phyloP scores from a whole-genome alignment of 2,329 filamentous ascomycete genomes.

The Bipolaris cookei region DNA sequence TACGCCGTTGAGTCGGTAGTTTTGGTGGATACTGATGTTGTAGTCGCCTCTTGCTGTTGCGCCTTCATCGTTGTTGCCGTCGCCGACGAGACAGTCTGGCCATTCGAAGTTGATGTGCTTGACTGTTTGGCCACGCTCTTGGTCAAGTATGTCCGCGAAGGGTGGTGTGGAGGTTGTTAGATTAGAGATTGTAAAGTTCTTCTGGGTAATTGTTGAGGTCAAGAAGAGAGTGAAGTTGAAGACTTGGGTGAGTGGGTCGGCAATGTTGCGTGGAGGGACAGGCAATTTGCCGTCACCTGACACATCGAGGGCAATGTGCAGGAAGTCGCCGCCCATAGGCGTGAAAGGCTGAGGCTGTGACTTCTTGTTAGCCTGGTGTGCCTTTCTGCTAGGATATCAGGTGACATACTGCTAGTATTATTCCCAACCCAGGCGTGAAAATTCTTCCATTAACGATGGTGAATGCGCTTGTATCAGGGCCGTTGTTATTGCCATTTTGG shows the following conservation, averaged over 20 bases:
- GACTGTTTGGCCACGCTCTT: slow-evolving; percentile 71
- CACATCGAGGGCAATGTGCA: slow-evolving; percentile 72
- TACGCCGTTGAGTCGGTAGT: slow-evolving; percentile 68
- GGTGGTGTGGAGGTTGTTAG: slow-evolving; percentile 61
- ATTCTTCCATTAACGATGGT: slow-evolving; percentile 69
- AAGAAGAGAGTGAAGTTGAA: slow-evolving; percentile 72
- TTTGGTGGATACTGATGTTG: slow-evolving; percentile 76
- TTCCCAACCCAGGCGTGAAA: slow-evolving; percentile 71
- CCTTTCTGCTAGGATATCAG: neutral
- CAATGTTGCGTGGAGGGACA: slow-evolving; percentile 60
- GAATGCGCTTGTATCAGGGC: slow-evolving; percentile 52
- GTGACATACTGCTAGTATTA: slow-evolving; percentile 63
- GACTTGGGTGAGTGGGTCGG: slow-evolving; percentile 63
- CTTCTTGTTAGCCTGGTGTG: slow-evolving; percentile 13
- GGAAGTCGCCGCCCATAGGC: slow-evolving; percentile 51
- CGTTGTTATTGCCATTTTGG: slow-evolving; percentile 30
- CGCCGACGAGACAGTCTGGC: slow-evolving; percentile 71
- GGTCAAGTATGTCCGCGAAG: slow-evolving; percentile 66
- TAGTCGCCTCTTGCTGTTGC: slow-evolving; percentile 65
- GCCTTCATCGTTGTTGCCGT: slow-evolving; percentile 55
- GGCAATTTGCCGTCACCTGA: slow-evolving; percentile 68
- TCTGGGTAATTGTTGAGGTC: slow-evolving; percentile 66
- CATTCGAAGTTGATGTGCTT: slow-evolving; percentile 77
- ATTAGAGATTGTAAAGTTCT: slow-evolving; percentile 73
- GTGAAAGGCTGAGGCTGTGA: slow-evolving; percentile 47